These are phyloP conservation scores for Salix udensis DNA, from an alignment of 345 rosid genomes.

Conservation along the genomic window DNA sequence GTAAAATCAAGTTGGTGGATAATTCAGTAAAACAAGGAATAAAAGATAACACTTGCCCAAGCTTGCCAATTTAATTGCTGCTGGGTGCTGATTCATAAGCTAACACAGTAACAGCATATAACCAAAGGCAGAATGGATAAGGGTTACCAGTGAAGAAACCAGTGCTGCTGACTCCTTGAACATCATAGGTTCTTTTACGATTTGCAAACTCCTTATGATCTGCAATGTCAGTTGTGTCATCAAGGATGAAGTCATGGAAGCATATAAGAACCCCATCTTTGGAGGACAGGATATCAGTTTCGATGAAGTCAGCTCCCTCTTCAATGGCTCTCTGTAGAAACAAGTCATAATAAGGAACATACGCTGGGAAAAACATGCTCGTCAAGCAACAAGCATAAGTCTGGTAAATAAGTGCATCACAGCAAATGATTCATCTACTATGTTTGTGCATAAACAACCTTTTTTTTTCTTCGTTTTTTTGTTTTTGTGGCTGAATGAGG, in stretches of 20 bases:
- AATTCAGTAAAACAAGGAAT: not conserved
- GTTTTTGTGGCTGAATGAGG: not conserved
- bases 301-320: constrained; percentile 95
- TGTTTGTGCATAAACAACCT: too few species aligned
- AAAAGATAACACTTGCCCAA: not conserved
- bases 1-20: too few species aligned
- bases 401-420: not conserved
- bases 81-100: not conserved
- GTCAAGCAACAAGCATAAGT: not conserved
- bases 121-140: not conserved
- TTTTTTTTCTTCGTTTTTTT: too few species aligned
- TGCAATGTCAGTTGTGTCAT: constrained; percentile 65
- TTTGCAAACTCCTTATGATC: constrained; percentile 71
- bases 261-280: constrained; percentile 87
- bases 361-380: not conserved
- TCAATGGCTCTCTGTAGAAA: constrained; percentile 79
- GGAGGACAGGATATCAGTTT: constrained; percentile 69
- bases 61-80: not conserved
- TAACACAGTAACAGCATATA: constrained; percentile 9
- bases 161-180: constrained; percentile 65
- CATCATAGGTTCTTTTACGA: constrained; percentile 78
- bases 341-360: not conserved
- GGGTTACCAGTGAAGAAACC: constrained; percentile 75
- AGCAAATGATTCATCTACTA: not conserved
- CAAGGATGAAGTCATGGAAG: constrained; percentile 74